Evolutionary conservation across 202 grass and related monocot genomes (phyloP), one percentile per base, ranked within the genome.

Genomic region (Cymbopogon flexuosus): DNA sequence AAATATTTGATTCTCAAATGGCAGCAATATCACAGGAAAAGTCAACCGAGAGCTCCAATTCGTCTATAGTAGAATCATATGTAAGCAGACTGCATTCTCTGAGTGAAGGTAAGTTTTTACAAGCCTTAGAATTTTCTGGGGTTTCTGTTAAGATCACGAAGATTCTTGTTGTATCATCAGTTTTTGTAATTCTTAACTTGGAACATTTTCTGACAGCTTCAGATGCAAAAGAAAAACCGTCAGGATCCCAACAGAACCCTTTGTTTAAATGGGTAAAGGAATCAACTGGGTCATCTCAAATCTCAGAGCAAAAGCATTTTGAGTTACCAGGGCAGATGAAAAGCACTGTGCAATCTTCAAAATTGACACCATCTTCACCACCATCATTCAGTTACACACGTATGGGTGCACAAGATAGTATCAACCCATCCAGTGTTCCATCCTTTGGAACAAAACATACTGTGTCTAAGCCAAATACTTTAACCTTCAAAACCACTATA

Each of bases 201-300:
- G 51, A 42, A 66, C 64, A 51, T 46, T 82, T 86, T 73, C 87
- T 80, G 46, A 61, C 72, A 89, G 81, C 54, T 79, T 78, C 60
- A 68, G 73, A 88, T 64, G 87, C 78, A 67, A 93, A 86, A 40
- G 81, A 51, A 69, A 87, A 85, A 77, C 41, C 81, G 18, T 89
- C 79, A 79, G 79, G 43, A 78, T 41, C 86, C 77, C 82, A 90
- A 73, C 76, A 83, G 70, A 89, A 79, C 84, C 75, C 82, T 78
- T 84, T 92, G 37, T 98, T 98, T 82, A 98, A 89, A 80, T 98
- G 90, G 95, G 88, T 79, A 61, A 97, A 84, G 37, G 90, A 97
- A 79, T 72, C 87, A 12, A 56, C 79, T 51, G 81, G 72, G 21
- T 57, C 84, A 77, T 89, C 90, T 79, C 86, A 83, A 77, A 80